Conservation (phyloP, 192 early-diverging fungal species). For the Borealophlyctis nickersoniae region DNA sequence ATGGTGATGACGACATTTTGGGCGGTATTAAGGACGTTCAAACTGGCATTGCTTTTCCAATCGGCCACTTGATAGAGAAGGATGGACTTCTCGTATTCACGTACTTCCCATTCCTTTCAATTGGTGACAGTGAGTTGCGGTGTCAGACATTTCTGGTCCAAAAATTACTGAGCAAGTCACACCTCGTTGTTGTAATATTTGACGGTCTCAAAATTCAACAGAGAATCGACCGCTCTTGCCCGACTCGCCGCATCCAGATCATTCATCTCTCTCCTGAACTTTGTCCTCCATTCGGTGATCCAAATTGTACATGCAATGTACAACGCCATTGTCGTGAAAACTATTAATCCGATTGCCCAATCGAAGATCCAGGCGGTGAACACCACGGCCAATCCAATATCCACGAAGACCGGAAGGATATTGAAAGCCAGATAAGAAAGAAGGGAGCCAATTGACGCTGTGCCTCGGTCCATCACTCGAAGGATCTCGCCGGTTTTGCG, state of each 20-base stretch:
- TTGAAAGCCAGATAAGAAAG: slow-evolving; percentile 85
- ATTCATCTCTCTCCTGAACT: slow-evolving; percentile 77
- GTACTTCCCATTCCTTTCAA: slow-evolving; percentile 63
- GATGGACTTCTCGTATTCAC: slow-evolving; percentile 75
- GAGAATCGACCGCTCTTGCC: slow-evolving; percentile 76
- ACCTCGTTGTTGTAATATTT: slow-evolving; percentile 93
- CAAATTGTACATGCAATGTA: slow-evolving; percentile 80
- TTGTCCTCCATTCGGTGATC: slow-evolving; percentile 71
- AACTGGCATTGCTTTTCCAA: slow-evolving; percentile 69
- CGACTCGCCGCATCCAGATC: slow-evolving; percentile 82
- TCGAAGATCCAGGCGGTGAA: slow-evolving; percentile 55
- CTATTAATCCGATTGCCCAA: slow-evolving; percentile 74
- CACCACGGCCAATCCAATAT: slow-evolving; percentile 79
- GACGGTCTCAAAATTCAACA: slow-evolving; percentile 98
- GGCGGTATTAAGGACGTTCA: slow-evolving; percentile 79
- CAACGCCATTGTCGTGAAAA: slow-evolving; percentile 80
- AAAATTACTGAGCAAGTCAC: background rate
- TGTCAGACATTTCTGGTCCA: background rate
- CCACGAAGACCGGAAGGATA: slow-evolving; percentile 82
- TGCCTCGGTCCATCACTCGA: slow-evolving; percentile 84
- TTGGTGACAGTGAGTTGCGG: background rate
- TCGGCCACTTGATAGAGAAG: slow-evolving; percentile 78
- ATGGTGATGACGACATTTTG: slow-evolving; percentile 86
- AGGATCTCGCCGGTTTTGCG: slow-evolving; percentile 95
- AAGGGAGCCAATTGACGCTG: slow-evolving; percentile 56